A percentile compares a stretch with the other conserved stretches of the same genome.
Conservation (phyloP, 2,329 filamentous ascomycete genomes). For the Trichoderma simmonsii region DNA sequence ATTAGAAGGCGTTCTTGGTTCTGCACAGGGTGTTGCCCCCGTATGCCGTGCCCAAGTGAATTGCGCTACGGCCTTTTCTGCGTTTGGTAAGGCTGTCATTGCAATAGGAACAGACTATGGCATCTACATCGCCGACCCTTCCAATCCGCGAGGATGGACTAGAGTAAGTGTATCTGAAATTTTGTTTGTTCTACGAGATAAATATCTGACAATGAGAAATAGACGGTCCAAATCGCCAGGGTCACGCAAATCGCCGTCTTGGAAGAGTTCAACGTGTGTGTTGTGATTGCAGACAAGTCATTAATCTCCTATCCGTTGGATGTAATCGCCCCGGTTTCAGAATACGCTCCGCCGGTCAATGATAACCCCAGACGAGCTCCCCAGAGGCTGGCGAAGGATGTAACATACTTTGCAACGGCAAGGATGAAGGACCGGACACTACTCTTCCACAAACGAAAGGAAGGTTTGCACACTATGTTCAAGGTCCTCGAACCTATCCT, state of each 20-base stretch:
- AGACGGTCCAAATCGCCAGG: slow-evolving; percentile 72
- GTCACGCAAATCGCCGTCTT: slow-evolving; percentile 93
- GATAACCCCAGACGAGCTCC: slow-evolving; percentile 83
- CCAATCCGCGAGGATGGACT: slow-evolving; percentile 86
- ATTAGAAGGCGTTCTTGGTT: slow-evolving; percentile 74
- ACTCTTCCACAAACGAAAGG: slow-evolving; percentile 95
- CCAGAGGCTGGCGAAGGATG: slow-evolving; percentile 87
- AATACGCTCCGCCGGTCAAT: slow-evolving; percentile 57
- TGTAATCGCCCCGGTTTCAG: slow-evolving; percentile 65
- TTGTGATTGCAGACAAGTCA: slow-evolving; percentile 87
- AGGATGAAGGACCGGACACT: slow-evolving; percentile 95
- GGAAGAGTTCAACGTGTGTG: slow-evolving; percentile 90
- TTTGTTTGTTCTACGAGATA: background rate
- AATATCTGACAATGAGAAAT: background rate
- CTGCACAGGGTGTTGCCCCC: slow-evolving; percentile 66
- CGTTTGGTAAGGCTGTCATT: slow-evolving; percentile 80
- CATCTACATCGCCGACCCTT: slow-evolving; percentile 83
- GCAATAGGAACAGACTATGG: slow-evolving; percentile 95
- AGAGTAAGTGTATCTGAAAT: slow-evolving; percentile 57
- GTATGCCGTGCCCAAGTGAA: slow-evolving; percentile 86
- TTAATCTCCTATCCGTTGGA: slow-evolving; percentile 94
- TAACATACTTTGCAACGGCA: slow-evolving; percentile 93
- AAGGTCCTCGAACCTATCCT: slow-evolving; percentile 95
- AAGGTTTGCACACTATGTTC: slow-evolving; percentile 88
- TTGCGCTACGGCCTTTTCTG: slow-evolving; percentile 86